Conservation (phyloP, 495 filamentous ascomycete genomes). For the Lasiosphaeriaceae sp. region DNA sequence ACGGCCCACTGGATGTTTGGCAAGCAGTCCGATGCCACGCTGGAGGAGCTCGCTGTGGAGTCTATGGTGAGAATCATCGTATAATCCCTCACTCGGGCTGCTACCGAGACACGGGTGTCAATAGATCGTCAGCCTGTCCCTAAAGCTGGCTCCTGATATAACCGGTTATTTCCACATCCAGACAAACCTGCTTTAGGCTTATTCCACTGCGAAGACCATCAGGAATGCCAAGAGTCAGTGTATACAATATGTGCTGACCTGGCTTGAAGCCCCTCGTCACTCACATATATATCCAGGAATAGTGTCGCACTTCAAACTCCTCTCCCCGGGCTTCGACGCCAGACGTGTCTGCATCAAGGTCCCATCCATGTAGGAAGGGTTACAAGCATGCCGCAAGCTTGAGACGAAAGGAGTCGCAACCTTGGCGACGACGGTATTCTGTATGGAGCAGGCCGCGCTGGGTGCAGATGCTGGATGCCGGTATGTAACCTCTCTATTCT, state of each 20-base stretch:
- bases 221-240: constrained; percentile 52
- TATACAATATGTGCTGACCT: no score
- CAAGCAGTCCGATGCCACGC: constrained; percentile 35
- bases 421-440: constrained; percentile 60
- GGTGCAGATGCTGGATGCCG: constrained; percentile 54
- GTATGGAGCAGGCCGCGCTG: constrained; percentile 52
- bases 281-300: constrained; percentile 13
- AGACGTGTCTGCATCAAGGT: constrained; percentile 59
- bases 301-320: constrained; percentile 33
- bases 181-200: constrained; percentile 56
- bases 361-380: constrained; percentile 60
- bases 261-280: constrained; percentile 17
- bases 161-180: constrained; percentile 57
- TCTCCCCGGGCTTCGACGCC: constrained; percentile 46
- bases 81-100: neutral
- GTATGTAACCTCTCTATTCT: no score
- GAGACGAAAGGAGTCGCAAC: constrained; percentile 50
- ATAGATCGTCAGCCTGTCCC: constrained; percentile 42
- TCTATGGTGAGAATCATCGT: constrained; percentile 44
- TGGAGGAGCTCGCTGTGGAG: constrained; percentile 55
- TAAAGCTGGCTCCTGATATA: constrained; percentile 46
- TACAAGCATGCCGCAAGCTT: constrained; percentile 57
- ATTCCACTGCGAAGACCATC: constrained; percentile 49
- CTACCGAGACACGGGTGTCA: neutral
- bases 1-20: constrained; percentile 36